phyloP scores from a whole-genome alignment of 169 alveolate genomes.

The Pseudocohnilembus persalinus region DNA sequence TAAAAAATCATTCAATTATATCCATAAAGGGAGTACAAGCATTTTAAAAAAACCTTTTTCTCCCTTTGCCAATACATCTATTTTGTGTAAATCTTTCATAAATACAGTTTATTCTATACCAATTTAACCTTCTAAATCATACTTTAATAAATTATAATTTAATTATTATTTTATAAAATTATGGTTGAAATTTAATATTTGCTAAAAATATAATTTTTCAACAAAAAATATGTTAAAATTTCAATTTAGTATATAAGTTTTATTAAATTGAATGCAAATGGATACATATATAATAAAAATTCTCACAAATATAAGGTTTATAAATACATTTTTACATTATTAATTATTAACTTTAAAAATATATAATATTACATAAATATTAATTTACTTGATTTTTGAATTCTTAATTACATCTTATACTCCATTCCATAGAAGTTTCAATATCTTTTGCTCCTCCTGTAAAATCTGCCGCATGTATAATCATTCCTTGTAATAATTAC shows the following conservation, averaged over 20 bases:
- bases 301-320: too few relatives aligned
- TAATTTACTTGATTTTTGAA: conserved; percentile 9
- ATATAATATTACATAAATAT: too few relatives aligned
- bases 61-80: conserved; percentile 25
- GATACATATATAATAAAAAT: too few relatives aligned
- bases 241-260: too few relatives aligned
- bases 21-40: conserved; percentile 40
- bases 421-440: conserved; percentile 15
- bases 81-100: conserved; percentile 32
- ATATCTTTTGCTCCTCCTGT: conserved; percentile 30
- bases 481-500: conserved; percentile 29
- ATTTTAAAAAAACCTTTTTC: conserved; percentile 33
- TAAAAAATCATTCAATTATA: conserved; percentile 20
- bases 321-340: too few relatives aligned
- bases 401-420: conserved; percentile 22
- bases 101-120: conserved; percentile 26
- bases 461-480: conserved; percentile 35
- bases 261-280: too few relatives aligned
- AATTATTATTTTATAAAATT: too few relatives aligned
- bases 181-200: too few relatives aligned
- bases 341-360: too few relatives aligned
- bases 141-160: too few relatives aligned
- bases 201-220: too few relatives aligned
- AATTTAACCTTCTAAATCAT: conserved; percentile 16
- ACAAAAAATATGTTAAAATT: too few relatives aligned